These are phyloP conservation scores for Metarhizium brunneum DNA, from an alignment of 2,329 filamentous ascomycete genomes.

Conservation along the genomic window DNA sequence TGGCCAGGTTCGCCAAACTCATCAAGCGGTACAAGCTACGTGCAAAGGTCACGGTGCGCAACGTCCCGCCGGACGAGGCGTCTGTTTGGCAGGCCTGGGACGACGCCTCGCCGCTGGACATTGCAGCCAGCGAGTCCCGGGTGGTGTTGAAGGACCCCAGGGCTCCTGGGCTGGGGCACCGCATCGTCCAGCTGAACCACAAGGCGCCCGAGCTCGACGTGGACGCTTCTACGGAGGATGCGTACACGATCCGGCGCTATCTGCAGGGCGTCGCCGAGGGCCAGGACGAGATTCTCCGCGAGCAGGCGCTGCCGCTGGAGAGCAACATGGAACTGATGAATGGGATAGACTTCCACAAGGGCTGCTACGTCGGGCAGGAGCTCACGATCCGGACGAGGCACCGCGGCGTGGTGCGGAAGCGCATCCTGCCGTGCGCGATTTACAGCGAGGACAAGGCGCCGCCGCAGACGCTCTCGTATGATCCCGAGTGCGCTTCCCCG, in stretches of 20 bases:
- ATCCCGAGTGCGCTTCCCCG: constrained; percentile 19
- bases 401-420: constrained; percentile 84
- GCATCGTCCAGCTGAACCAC: constrained; percentile 29
- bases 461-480: constrained; percentile 37
- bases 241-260: constrained; percentile 71
- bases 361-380: constrained; percentile 95
- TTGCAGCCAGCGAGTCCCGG: constrained; percentile 4
- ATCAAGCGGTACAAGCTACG: constrained; percentile 80
- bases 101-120: constrained; percentile 23
- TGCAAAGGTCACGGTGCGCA: constrained; percentile 62
- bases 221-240: constrained; percentile 38
- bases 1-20: constrained; percentile 55
- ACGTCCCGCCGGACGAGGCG: constrained; percentile 56
- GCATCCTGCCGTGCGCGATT: constrained; percentile 71
- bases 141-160: constrained; percentile 41
- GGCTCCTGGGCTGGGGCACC: constrained; percentile 45
- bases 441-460: constrained; percentile 42
- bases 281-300: constrained; percentile 63
- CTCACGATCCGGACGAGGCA: constrained; percentile 93
- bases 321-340: constrained; percentile 79
- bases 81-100: constrained; percentile 70
- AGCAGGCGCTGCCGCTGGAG: constrained; percentile 73
- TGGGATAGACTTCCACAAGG: constrained; percentile 88
- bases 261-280: constrained; percentile 78
- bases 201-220: constrained; percentile 30